phyloP scores from a whole-genome alignment of 805 yeast species.

The Candida yuanshanica region DNA sequence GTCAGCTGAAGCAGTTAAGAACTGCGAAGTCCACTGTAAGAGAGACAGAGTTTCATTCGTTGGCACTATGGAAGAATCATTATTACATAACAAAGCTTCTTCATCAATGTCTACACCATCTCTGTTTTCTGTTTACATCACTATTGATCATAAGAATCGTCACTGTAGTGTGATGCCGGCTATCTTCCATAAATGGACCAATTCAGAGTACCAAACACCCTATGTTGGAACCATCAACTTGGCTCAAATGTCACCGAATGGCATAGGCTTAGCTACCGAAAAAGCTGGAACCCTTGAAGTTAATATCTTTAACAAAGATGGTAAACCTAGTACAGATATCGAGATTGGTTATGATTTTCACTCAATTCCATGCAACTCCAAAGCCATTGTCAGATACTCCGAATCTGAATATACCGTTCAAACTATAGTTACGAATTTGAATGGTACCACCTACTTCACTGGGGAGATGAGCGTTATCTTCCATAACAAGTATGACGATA shows the following conservation, averaged over 20 bases:
- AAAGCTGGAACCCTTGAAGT: constrained; percentile 25
- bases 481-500: constrained; percentile 16
- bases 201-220: constrained; percentile 20
- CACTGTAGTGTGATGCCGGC: constrained; percentile 22
- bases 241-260: constrained; percentile 10
- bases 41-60: not conserved
- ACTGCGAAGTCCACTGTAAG: constrained; percentile 4
- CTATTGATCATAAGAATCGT: constrained; percentile 4
- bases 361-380: constrained; percentile 19
- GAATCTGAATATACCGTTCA: constrained; percentile 18
- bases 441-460: constrained; percentile 23
- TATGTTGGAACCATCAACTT: constrained; percentile 27
- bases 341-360: constrained; percentile 24
- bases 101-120: constrained; percentile 15
- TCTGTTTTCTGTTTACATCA: constrained; percentile 25
- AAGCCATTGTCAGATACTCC: constrained; percentile 22
- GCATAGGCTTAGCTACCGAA: constrained; percentile 22
- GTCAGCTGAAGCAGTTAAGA: not conserved
- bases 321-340: constrained; percentile 21
- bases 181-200: constrained; percentile 18
- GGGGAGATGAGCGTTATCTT: constrained; percentile 28
- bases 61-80: constrained; percentile 20
- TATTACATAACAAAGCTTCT: constrained; percentile 19
- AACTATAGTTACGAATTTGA: constrained; percentile 21
- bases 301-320: constrained; percentile 26